These are phyloP conservation scores for Mycena maculata DNA, from an alignment of 768 basidiomycete species.

Conservation along the genomic window DNA sequence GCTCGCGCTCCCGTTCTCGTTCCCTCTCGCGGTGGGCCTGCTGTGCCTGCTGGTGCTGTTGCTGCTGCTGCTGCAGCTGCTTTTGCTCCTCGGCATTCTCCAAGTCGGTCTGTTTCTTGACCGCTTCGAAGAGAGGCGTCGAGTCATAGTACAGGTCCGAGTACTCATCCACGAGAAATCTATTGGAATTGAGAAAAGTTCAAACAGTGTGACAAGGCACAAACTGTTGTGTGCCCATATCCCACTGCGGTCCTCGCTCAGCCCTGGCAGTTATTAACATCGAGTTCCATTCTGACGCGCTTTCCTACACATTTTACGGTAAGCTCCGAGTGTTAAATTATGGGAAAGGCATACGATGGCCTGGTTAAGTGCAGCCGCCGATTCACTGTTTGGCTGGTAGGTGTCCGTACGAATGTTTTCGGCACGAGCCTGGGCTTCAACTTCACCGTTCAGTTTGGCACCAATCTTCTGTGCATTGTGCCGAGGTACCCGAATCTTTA, in stretches of 20 bases:
- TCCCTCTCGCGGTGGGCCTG: slow-evolving; percentile 38
- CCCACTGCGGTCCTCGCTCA: slow-evolving; percentile 88
- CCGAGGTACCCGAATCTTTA: slow-evolving; percentile 76
- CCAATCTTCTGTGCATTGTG: slow-evolving; percentile 82
- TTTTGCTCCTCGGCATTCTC: slow-evolving; percentile 53
- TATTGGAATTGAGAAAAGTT: slow-evolving; percentile 40
- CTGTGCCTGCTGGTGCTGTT: slow-evolving; percentile 43
- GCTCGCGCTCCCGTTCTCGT: slow-evolving; percentile 31
- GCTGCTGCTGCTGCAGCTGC: slow-evolving; percentile 45
- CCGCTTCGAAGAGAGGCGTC: slow-evolving; percentile 64
- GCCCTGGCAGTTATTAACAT: slow-evolving; percentile 81
- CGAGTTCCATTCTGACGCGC: slow-evolving; percentile 90
- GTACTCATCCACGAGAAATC: slow-evolving; percentile 80
- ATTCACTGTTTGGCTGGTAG: slow-evolving; percentile 71
- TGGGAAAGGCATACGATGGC: slow-evolving; percentile 67
- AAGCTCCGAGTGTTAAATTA: background rate
- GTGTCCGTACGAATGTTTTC: slow-evolving; percentile 65
- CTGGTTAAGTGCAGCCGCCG: slow-evolving; percentile 59
- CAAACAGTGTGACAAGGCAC: slow-evolving; percentile 42
- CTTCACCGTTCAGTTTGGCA: slow-evolving; percentile 68
- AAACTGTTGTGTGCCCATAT: slow-evolving; percentile 87
- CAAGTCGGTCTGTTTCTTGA: slow-evolving; percentile 60
- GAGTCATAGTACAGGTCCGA: slow-evolving; percentile 83
- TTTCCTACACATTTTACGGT: slow-evolving; percentile 58
- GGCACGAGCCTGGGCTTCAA: slow-evolving; percentile 64